phyloP scores from a whole-genome alignment of 768 basidiomycete species.

The Obba rivulosa region DNA sequence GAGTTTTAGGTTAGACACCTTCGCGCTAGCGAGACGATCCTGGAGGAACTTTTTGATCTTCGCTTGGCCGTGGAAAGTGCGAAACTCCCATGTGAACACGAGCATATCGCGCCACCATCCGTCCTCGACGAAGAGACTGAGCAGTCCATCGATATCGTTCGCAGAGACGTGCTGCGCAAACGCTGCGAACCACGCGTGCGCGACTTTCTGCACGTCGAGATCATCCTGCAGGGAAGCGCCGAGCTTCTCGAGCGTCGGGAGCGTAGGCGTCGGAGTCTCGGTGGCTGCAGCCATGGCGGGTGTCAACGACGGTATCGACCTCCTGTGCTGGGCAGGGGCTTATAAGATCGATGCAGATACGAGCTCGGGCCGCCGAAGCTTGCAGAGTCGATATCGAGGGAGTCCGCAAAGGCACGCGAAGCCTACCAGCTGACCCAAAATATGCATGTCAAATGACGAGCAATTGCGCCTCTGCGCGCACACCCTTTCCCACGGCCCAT shows the following conservation, averaged over 20 bases:
- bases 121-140: conserved; percentile 28
- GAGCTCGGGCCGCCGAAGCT: too few species aligned
- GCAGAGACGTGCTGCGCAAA: conserved; percentile 30
- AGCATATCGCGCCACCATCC: conserved; percentile 29
- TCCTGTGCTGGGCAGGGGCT: background rate
- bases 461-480: conserved; percentile 5
- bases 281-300: conserved; percentile 7
- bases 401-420: background rate
- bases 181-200: conserved; percentile 35
- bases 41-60: conserved; percentile 25
- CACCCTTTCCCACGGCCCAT: conserved; percentile 4
- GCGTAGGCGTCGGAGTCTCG: conserved; percentile 6
- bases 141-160: conserved; percentile 30
- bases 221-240: conserved; percentile 18
- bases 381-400: background rate
- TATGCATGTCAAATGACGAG: conserved; percentile 6
- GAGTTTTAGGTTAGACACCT: conserved; percentile 15
- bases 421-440: background rate
- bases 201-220: conserved; percentile 32
- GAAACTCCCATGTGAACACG: conserved; percentile 33
- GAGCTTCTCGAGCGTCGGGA: conserved; percentile 25
- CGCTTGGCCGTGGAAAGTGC: conserved; percentile 29
- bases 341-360: background rate
- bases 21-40: conserved; percentile 17
- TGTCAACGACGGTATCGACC: background rate